phyloP scores from a whole-genome alignment of 2,329 filamentous ascomycete species.

The Neobulgaria alba region DNA sequence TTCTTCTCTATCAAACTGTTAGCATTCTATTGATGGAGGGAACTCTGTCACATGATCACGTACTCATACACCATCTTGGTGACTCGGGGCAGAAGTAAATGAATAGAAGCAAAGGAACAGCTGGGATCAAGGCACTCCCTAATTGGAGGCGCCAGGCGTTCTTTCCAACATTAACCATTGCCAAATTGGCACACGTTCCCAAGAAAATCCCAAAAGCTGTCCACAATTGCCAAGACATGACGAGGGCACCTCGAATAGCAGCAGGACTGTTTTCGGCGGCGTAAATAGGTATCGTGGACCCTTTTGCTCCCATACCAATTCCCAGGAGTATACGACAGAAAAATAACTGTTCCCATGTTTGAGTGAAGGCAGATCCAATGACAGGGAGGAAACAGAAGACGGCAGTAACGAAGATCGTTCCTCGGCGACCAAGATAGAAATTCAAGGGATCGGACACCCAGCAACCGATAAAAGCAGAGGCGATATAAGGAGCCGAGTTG shows the following conservation, averaged over 20 bases:
- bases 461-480: slow-evolving; percentile 43
- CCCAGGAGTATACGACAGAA: slow-evolving; percentile 49
- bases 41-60: background rate
- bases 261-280: slow-evolving; percentile 48
- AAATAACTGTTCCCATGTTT: slow-evolving; percentile 50
- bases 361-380: slow-evolving; percentile 50
- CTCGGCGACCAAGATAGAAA: slow-evolving; percentile 47
- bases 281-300: slow-evolving; percentile 41
- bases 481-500: slow-evolving; percentile 39
- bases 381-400: slow-evolving; percentile 54
- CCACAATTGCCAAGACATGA: slow-evolving; percentile 45
- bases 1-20: slow-evolving; percentile 37
- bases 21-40: background rate
- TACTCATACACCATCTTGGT: slow-evolving; percentile 54
- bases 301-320: slow-evolving; percentile 53
- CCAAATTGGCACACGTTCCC: slow-evolving; percentile 38
- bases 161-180: slow-evolving; percentile 48
- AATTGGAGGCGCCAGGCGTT: slow-evolving; percentile 57
- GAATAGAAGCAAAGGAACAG: slow-evolving; percentile 47
- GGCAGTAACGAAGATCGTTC: slow-evolving; percentile 54
- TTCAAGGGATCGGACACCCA: slow-evolving; percentile 58
- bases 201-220: slow-evolving; percentile 59
- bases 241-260: slow-evolving; percentile 43
- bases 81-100: slow-evolving; percentile 57
- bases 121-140: slow-evolving; percentile 56